phyloP scores from a whole-genome alignment of 176 grass and related monocot genomes.

The Zoysia japonica region DNA sequence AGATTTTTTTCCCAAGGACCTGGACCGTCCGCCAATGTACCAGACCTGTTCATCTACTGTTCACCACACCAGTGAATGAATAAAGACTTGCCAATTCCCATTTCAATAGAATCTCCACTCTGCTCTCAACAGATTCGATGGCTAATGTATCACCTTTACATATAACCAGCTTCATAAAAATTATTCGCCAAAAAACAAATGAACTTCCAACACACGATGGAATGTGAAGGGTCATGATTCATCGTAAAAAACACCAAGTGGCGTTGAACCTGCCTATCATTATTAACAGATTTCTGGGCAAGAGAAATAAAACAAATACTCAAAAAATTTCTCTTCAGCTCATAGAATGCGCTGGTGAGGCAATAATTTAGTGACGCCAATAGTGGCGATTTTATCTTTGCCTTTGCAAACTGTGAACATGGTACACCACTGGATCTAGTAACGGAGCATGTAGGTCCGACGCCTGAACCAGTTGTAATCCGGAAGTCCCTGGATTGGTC shows the following conservation, averaged over 20 bases:
- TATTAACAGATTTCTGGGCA: constrained; percentile 61
- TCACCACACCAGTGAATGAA: no score
- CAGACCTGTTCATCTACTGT: no score
- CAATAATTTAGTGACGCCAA: constrained; percentile 52
- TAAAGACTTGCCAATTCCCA: no score
- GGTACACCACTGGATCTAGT: constrained; percentile 58
- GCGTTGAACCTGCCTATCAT: constrained; percentile 65
- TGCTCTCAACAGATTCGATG: not conserved
- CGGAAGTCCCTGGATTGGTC: constrained; percentile 82
- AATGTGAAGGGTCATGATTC: constrained; percentile 17
- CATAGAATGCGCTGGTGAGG: constrained; percentile 41
- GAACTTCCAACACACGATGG: constrained; percentile 5
- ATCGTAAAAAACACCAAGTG: constrained; percentile 35
- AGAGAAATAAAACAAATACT: constrained; percentile 44
- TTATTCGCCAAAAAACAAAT: constrained; percentile 17
- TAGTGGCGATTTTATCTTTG: constrained; percentile 49
- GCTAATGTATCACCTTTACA: constrained; percentile 44
- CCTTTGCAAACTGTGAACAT: constrained; percentile 51
- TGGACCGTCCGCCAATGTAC: no score
- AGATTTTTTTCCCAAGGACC: no score
- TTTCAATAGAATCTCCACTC: no score
- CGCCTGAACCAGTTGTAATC: constrained; percentile 99
- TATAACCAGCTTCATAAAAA: constrained; percentile 35
- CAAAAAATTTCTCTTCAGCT: constrained; percentile 55
- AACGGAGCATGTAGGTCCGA: constrained; percentile 92